Percentiles rank a stretch among this genome's conserved stretches.
These are phyloP conservation scores for Pseudevernia furfuracea DNA, from an alignment of 495 filamentous ascomycete species.

Conservation along the genomic window DNA sequence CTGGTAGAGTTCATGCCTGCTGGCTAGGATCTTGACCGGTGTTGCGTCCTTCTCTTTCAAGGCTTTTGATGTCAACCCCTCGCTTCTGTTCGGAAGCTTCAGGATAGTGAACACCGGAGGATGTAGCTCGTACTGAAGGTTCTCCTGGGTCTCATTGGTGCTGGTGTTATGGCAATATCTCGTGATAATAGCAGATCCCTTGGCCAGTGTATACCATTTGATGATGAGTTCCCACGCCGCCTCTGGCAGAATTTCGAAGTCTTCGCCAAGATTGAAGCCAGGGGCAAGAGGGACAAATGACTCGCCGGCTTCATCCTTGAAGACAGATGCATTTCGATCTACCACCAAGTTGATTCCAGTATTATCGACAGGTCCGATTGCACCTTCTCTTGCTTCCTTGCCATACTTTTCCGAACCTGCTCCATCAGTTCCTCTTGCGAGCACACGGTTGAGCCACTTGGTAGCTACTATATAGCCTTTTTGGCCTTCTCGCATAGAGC, in stretches of 20 bases:
- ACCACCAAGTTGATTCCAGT: constrained; percentile 51
- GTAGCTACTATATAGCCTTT: constrained; percentile 71
- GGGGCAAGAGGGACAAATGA: constrained; percentile 70
- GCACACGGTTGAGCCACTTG: constrained; percentile 69
- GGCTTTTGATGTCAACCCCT: constrained; percentile 49
- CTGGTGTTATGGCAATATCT: constrained; percentile 72
- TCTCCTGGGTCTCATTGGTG: constrained; percentile 44
- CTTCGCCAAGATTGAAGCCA: constrained; percentile 53
- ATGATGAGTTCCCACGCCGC: constrained; percentile 75
- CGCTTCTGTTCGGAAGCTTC: constrained; percentile 54
- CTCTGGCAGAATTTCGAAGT: constrained; percentile 70
- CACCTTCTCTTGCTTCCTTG: constrained; percentile 54
- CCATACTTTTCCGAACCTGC: constrained; percentile 42
- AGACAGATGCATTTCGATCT: constrained; percentile 32
- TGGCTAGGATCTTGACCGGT: constrained; percentile 57
- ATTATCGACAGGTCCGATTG: constrained; percentile 82
- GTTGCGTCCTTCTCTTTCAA: constrained; percentile 47
- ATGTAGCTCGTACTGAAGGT: constrained; percentile 74
- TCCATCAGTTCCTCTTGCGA: constrained; percentile 54
- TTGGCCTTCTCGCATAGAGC: constrained; percentile 55
- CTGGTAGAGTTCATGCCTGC: constrained; percentile 57
- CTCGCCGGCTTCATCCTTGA: constrained; percentile 48
- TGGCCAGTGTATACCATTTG: constrained; percentile 70
- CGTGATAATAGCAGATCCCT: constrained; percentile 63
- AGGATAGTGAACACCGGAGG: constrained; percentile 83